These are phyloP conservation scores for Dactylellina drechsleri DNA, from an alignment of 2,329 filamentous ascomycete genomes.

Conservation along the genomic window DNA sequence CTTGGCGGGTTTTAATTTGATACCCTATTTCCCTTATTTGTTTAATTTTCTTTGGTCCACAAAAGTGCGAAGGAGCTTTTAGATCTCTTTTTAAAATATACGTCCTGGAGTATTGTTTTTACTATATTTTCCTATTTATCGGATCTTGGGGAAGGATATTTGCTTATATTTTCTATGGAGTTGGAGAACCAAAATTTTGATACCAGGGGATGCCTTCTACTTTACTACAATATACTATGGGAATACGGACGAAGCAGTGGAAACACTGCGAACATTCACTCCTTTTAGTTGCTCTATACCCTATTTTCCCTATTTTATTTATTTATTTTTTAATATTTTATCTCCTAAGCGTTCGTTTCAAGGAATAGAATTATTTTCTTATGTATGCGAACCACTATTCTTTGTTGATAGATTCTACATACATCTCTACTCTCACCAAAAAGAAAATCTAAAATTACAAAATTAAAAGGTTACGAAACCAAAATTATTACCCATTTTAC, in stretches of 20 bases:
- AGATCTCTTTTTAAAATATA: conserved; percentile 42
- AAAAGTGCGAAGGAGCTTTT: conserved; percentile 33
- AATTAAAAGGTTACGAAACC: conserved; percentile 19
- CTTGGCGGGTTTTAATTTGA: conserved; percentile 66
- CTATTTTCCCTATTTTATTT: conserved; percentile 8
- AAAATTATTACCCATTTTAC: not conserved
- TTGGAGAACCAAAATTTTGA: conserved; percentile 51
- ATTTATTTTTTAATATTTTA: conserved; percentile 28
- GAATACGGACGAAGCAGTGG: conserved; percentile 2
- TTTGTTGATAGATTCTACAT: conserved; percentile 53
- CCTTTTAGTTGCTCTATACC: conserved; percentile 46
- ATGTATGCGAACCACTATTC: conserved; percentile 42
- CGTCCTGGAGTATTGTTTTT: conserved; percentile 51
- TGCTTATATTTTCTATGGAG: conserved; percentile 43
- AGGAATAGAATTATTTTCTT: conserved; percentile 10
- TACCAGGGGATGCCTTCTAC: conserved; percentile 52
- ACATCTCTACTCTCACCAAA: conserved; percentile 52
- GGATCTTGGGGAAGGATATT: conserved; percentile 27
- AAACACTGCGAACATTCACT: conserved; percentile 11
- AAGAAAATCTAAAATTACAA: conserved; percentile 36
- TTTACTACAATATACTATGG: conserved; percentile 25
- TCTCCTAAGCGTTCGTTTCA: conserved; percentile 14
- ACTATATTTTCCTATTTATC: conserved; percentile 18
- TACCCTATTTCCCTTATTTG: not conserved
- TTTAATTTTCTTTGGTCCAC: conserved; percentile 18